These are phyloP conservation scores for Lizonia empirigonia DNA, from an alignment of 2,329 filamentous ascomycete genomes.

Conservation along the genomic window DNA sequence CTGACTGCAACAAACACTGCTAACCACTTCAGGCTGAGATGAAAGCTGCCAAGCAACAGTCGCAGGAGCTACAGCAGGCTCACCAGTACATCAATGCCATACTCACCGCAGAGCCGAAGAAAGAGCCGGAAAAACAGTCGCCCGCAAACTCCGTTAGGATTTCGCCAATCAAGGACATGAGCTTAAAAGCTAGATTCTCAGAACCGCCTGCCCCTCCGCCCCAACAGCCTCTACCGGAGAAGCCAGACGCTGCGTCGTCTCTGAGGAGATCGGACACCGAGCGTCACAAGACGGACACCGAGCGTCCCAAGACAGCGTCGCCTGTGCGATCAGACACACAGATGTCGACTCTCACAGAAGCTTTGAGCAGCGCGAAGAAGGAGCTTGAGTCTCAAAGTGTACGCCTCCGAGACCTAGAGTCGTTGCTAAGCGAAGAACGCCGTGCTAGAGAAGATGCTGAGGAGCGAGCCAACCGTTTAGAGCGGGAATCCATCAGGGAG, in stretches of 20 bases:
- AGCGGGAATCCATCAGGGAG: slow-evolving; percentile 62
- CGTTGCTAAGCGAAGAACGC: slow-evolving; percentile 77
- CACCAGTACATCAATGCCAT: slow-evolving; percentile 80
- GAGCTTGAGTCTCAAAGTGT: slow-evolving; percentile 84
- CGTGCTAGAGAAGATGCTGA: slow-evolving; percentile 83
- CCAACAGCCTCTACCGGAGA: slow-evolving; percentile 90
- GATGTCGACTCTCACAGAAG: slow-evolving; percentile 83
- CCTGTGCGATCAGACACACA: slow-evolving; percentile 71
- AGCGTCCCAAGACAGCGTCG: slow-evolving; percentile 69
- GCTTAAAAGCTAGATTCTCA: slow-evolving; percentile 79
- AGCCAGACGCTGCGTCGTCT: slow-evolving; percentile 73
- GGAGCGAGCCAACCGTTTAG: slow-evolving; percentile 74
- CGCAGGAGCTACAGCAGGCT: slow-evolving; percentile 81
- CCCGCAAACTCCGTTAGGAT: slow-evolving; percentile 50
- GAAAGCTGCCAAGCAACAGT: slow-evolving; percentile 85
- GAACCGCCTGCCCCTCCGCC: slow-evolving; percentile 93
- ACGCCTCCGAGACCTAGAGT: slow-evolving; percentile 81
- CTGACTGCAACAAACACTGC: slow-evolving; percentile 27
- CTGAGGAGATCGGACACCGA: slow-evolving; percentile 79
- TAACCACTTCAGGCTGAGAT: slow-evolving; percentile 73
- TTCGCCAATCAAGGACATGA: slow-evolving; percentile 64
- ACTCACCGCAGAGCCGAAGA: slow-evolving; percentile 70
- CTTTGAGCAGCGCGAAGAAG: slow-evolving; percentile 79
- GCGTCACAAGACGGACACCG: slow-evolving; percentile 71
- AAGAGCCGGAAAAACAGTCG: slow-evolving; percentile 57